These are phyloP conservation scores for Keithomyces neogunnii DNA, from an alignment of 2,329 filamentous ascomycete species.

Conservation along the genomic window DNA sequence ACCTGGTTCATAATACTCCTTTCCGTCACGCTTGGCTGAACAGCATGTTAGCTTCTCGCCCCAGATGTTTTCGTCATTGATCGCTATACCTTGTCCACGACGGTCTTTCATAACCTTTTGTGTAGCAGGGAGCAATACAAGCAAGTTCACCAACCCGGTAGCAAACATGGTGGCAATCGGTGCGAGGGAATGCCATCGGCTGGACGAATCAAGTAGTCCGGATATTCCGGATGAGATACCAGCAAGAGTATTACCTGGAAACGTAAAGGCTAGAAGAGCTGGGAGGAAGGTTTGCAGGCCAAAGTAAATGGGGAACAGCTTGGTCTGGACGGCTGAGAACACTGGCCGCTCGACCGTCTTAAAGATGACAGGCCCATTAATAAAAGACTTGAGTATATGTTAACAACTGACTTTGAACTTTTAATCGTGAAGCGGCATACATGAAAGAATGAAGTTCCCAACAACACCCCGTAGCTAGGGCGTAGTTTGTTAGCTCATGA, in stretches of 20 bases:
- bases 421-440: conserved; percentile 28
- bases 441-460: conserved; percentile 84
- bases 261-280: conserved; percentile 66
- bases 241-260: conserved; percentile 53
- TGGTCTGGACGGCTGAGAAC: conserved; percentile 73
- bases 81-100: conserved; percentile 63
- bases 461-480: conserved; percentile 72
- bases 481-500: conserved; percentile 12
- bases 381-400: conserved; percentile 52
- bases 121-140: conserved; percentile 67
- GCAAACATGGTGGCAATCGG: conserved; percentile 63
- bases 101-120: conserved; percentile 65
- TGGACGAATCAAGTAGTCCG: conserved; percentile 51
- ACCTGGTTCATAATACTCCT: conserved; percentile 70
- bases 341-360: conserved; percentile 66
- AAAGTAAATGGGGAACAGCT: conserved; percentile 86
- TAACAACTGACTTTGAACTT: not conserved
- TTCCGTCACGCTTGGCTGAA: conserved; percentile 76
- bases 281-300: conserved; percentile 71
- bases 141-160: conserved; percentile 63
- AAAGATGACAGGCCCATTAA: conserved; percentile 67
- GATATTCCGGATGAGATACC: conserved; percentile 38
- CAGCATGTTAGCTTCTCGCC: conserved; percentile 9
- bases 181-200: conserved; percentile 54
- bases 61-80: not conserved